A percentile compares a stretch with the other conserved stretches of the same genome.
Conservation (phyloP, 1,139 yeast species). For the Arxiozyma heterogenica region DNA sequence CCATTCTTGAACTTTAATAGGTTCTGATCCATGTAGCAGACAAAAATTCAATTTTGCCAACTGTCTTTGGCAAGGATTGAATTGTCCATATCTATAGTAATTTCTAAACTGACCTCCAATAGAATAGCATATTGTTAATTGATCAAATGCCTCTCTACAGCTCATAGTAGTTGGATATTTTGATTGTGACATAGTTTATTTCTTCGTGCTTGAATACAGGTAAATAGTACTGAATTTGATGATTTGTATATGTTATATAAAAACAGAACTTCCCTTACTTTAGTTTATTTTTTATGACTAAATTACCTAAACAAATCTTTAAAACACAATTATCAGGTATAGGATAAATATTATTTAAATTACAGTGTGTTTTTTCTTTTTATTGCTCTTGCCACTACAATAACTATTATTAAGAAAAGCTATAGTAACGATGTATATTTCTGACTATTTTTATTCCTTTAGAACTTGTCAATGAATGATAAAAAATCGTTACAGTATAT, state of each 20-base stretch:
- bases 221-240: background rate
- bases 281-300: too few species aligned
- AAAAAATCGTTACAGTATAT: background rate
- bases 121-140: slow-evolving; percentile 75
- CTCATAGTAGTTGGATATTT: slow-evolving; percentile 42
- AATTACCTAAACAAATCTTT: background rate
- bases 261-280: background rate
- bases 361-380: too few species aligned
- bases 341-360: too few species aligned
- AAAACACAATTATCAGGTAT: background rate
- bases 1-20: slow-evolving; percentile 56
- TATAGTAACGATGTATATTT: too few species aligned
- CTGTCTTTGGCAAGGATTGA: slow-evolving; percentile 61
- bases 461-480: background rate
- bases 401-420: background rate
- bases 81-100: slow-evolving; percentile 73
- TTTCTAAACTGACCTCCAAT: slow-evolving; percentile 80
- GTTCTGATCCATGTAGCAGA: slow-evolving; percentile 43
- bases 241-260: background rate
- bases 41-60: slow-evolving; percentile 78
- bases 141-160: slow-evolving; percentile 79
- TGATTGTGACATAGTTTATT: background rate
- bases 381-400: background rate
- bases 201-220: background rate
- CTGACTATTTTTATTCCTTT: background rate